phyloP scores from a whole-genome alignment of 1,284 basidiomycete species.

The Ceratobasidium sp. region DNA sequence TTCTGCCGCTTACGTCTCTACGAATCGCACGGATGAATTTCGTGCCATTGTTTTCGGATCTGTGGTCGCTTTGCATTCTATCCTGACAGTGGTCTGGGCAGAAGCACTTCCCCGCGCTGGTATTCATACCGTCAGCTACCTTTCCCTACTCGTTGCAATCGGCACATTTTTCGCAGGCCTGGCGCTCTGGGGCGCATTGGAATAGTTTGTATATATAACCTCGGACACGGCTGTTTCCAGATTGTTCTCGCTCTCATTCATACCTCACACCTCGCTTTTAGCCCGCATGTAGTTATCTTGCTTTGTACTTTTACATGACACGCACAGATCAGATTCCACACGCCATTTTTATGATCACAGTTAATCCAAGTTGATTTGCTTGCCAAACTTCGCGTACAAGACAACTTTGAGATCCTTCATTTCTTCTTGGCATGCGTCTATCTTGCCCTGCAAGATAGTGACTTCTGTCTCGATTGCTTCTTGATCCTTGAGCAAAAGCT shows the following conservation, averaged over 20 bases:
- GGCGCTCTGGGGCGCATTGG: conserved; percentile 40
- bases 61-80: conserved; percentile 30
- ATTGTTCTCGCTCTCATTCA: conserved; percentile 1
- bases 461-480: conserved; percentile 66
- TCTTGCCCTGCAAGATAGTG: conserved; percentile 59
- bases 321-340: conserved; percentile 5
- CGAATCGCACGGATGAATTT: conserved; percentile 21
- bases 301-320: conserved; percentile 10
- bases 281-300: neutral
- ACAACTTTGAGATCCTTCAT: conserved; percentile 91
- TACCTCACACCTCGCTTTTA: conserved; percentile 12
- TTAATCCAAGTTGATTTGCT: conserved; percentile 86
- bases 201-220: conserved; percentile 5
- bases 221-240: neutral
- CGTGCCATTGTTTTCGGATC: conserved; percentile 20
- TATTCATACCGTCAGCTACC: conserved; percentile 40
- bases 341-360: neutral
- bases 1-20: conserved; percentile 61
- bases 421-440: conserved; percentile 76
- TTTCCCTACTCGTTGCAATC: conserved; percentile 40
- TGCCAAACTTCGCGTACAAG: conserved; percentile 92
- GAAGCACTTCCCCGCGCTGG: conserved; percentile 39
- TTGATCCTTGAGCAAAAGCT: conserved; percentile 77
- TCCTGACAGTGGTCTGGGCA: conserved; percentile 40
- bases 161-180: conserved; percentile 41